Evolutionary conservation across 129 eudicot species (phyloP), one percentile per base, ranked within the genome.

Genomic region (Tanacetum coccineum): DNA sequence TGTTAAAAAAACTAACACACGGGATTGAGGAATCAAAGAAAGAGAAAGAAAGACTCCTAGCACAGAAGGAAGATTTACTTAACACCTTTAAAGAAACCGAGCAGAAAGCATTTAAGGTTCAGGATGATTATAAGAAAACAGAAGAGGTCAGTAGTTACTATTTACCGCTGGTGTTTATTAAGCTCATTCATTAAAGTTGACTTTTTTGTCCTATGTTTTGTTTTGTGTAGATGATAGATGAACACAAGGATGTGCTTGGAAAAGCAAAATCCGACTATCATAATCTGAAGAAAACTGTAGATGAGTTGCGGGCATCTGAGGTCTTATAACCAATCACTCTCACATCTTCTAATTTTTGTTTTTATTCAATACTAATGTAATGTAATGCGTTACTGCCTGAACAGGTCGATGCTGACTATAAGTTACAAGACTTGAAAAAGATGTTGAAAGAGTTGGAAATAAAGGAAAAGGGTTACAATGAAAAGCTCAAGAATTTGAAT

Each of bases 341-440:
- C 59, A 22, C 55, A 4, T 26, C 8, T 6, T 36, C 42, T 36
- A 7, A 36, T 36, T 36, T 8, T 36, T 9, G 10, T 36, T 36
- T 36, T 36, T 40, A 13, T 17, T 19, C 3, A 15, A 13, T 11
- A 26, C 62, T 30, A 15, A 2, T 30, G 12, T 67, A 42, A 50
- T 25, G 47, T 12, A 53, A 32, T 69, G 67, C 47, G 56, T 17
- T 60, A 25, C 2, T 64, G 21, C 17, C 60, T 19, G 30, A 67
- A 75, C 81, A 92, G 96, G 99, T 94, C 30, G 97, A 94, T 76
- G 97, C 94, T 71, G 99, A 87, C 17, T 89, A 81, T 89, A 94
- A 89, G 86, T 70, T 94, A 47, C 90, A 94, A 78, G 99, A 94
- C 74, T 72, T 84, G 95, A 87, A 78, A 80, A 87, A 87, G 74